A percentile compares a stretch with the other conserved stretches of the same genome.
Evolutionary conservation across 2,329 filamentous ascomycete species (phyloP).

Genomic region (Cytospora chrysosperma): DNA sequence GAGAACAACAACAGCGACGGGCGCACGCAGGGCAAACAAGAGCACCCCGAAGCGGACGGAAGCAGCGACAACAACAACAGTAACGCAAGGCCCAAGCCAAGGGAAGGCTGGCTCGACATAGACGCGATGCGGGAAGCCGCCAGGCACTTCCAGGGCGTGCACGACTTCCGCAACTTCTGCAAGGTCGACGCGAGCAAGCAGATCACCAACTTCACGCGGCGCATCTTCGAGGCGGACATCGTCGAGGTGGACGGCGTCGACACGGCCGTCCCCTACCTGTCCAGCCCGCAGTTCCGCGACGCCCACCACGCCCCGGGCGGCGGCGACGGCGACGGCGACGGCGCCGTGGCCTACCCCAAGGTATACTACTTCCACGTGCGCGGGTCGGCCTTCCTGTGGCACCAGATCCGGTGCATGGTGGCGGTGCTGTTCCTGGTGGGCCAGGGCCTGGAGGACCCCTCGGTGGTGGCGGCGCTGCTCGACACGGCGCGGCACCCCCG

Average conservation of each 20-base stretch:
- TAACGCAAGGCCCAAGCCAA: constrained; percentile 31
- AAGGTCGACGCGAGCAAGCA: constrained; percentile 90
- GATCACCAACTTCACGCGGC: constrained; percentile 76
- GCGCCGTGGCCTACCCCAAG: constrained; percentile 47
- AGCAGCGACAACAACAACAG: constrained; percentile 26
- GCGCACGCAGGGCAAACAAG: not conserved
- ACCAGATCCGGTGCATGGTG: constrained; percentile 96
- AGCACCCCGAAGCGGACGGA: not conserved
- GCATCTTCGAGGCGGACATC: constrained; percentile 78
- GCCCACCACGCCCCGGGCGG: constrained; percentile 25
- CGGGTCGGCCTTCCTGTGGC: constrained; percentile 94
- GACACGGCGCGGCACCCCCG: constrained; percentile 69
- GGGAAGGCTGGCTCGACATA: constrained; percentile 82
- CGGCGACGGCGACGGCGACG: constrained; percentile 16
- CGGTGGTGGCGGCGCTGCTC: constrained; percentile 71
- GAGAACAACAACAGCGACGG: constrained; percentile 34
- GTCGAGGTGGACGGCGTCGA: constrained; percentile 61
- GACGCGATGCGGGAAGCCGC: constrained; percentile 82
- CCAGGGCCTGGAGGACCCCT: constrained; percentile 78
- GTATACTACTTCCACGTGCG: constrained; percentile 87
- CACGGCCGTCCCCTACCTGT: constrained; percentile 57
- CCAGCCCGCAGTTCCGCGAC: constrained; percentile 44
- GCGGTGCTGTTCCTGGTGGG: constrained; percentile 87
- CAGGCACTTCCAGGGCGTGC: constrained; percentile 72
- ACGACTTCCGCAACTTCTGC: constrained; percentile 97